Evolutionary conservation across 345 rosid species (phyloP), one percentile per base, ranked within the genome.

Genomic region (Raphanus sativus): DNA sequence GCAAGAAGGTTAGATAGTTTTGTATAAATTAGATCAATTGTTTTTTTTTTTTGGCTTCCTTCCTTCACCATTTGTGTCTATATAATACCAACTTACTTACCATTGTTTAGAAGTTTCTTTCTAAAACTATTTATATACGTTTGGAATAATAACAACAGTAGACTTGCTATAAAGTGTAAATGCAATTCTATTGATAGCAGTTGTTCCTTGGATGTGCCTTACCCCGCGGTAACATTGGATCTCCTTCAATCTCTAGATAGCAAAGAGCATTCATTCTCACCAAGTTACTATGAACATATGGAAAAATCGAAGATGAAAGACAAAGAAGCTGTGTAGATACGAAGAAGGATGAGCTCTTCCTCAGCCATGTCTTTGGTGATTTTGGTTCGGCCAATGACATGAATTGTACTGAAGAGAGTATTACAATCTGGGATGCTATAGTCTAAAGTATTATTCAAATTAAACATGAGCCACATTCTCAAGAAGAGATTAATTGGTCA

Each of bases 361-460:
- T 91, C 98, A 0, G 94, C 85, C 52, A 95, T 80, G 63, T 95
- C 94, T 84, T 92, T 92, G 56, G 98, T 92, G 81, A 92, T 77
- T 71, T 87, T 95, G 88, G 88, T 95, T 55, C 99, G 88, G 42
- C 99, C 99, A 38, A 95, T 73, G 5, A 98, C 99, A 62, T 95
- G 97, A 76, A 92, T 83, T 21, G 84, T 92, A 92, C 81, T 88
- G 98, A 70, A 95, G 96, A 65, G 98, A 90, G 78, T 65, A 92
- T 67, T 32, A 32, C 34, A 32, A 32, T 32, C 34, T 32, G 34
- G 6, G 34, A 32, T 32, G 34, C 34, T 32, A 4, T 32, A 32
- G 0, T 32, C 6, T 32, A 32, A 4, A 4, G 34, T 32, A 5
- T 32, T 4, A 32, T 32, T 28, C 34, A 32, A 32, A 4, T 32